Percentiles rank a stretch among this genome's conserved stretches.
Conservation (phyloP, 352 stramenopile species). For the Pythium vanterpoolii region DNA sequence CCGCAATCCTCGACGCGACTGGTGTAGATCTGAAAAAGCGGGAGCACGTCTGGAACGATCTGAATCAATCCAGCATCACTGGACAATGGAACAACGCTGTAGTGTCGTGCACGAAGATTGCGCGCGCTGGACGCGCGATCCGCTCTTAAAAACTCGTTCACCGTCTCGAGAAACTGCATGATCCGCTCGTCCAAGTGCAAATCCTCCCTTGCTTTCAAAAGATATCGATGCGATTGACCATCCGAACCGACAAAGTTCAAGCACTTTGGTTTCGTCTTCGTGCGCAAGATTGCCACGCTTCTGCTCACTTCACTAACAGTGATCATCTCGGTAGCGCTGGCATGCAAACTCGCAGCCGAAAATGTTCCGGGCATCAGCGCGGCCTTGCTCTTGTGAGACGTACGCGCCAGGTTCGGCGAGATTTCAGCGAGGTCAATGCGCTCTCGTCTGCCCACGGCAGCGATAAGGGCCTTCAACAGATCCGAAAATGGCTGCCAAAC, state of each 20-base stretch:
- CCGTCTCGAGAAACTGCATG: constrained; percentile 84
- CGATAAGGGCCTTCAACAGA: constrained; percentile 58
- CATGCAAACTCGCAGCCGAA: constrained; percentile 1
- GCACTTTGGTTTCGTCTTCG: constrained; percentile 87
- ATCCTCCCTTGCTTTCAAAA: constrained; percentile 88
- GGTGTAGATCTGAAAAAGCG: constrained; percentile 81
- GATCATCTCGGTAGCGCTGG: background rate
- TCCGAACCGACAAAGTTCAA: constrained; percentile 77
- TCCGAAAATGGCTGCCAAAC: constrained; percentile 77
- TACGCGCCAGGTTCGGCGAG: constrained; percentile 53
- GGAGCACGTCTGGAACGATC: constrained; percentile 79
- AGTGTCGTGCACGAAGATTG: constrained; percentile 53
- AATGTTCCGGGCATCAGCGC: constrained; percentile 59
- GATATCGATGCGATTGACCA: constrained; percentile 67
- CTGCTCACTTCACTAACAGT: constrained; percentile 18
- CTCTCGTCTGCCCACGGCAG: constrained; percentile 39
- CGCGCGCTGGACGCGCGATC: constrained; percentile 39
- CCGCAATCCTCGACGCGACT: constrained; percentile 32
- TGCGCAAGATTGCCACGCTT: constrained; percentile 59
- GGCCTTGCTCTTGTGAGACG: constrained; percentile 31
- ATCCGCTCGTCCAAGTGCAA: constrained; percentile 87
- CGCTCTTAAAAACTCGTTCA: constrained; percentile 67
- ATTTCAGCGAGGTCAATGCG: constrained; percentile 66
- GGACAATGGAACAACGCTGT: constrained; percentile 79
- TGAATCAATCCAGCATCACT: constrained; percentile 82